Conservation (phyloP, 768 basidiomycete species). For the Cystobasidiopsis lactophilus region DNA sequence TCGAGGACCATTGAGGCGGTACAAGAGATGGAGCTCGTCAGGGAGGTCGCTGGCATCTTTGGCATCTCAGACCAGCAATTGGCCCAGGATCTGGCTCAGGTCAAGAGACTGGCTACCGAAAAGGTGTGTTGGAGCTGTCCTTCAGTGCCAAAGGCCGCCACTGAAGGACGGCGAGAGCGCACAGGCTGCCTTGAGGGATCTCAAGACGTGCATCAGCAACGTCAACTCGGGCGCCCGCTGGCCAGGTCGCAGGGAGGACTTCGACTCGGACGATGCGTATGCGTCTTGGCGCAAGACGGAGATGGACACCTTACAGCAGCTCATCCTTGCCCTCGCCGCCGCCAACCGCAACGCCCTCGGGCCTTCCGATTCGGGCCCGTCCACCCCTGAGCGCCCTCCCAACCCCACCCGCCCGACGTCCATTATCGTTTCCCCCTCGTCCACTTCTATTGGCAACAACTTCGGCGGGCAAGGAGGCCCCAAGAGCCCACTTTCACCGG, state of each 20-base stretch:
- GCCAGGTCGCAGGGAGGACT: slow-evolving; percentile 70
- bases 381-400: not conserved
- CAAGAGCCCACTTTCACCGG: not conserved
- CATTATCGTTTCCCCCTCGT: not conserved
- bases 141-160: no score
- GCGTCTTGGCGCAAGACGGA: slow-evolving; percentile 61
- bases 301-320: slow-evolving; percentile 60
- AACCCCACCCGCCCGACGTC: not conserved
- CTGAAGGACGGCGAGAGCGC: not conserved
- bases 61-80: slow-evolving; percentile 45
- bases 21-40: slow-evolving; percentile 26
- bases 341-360: slow-evolving; percentile 65
- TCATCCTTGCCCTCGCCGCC: slow-evolving; percentile 68
- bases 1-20: slow-evolving; percentile 51
- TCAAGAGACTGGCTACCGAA: slow-evolving; percentile 46
- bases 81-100: slow-evolving; percentile 48
- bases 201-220: slow-evolving; percentile 69
- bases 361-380: slow-evolving; percentile 49
- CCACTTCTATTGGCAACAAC: no score
- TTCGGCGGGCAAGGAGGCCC: not conserved
- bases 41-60: slow-evolving; percentile 47
- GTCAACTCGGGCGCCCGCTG: slow-evolving; percentile 63
- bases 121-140: slow-evolving; percentile 33
- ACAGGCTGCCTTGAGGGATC: slow-evolving; percentile 13
- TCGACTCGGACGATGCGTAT: slow-evolving; percentile 60